Conservation (phyloP, 345 rosid species). For the Schrenkiella parvula region DNA sequence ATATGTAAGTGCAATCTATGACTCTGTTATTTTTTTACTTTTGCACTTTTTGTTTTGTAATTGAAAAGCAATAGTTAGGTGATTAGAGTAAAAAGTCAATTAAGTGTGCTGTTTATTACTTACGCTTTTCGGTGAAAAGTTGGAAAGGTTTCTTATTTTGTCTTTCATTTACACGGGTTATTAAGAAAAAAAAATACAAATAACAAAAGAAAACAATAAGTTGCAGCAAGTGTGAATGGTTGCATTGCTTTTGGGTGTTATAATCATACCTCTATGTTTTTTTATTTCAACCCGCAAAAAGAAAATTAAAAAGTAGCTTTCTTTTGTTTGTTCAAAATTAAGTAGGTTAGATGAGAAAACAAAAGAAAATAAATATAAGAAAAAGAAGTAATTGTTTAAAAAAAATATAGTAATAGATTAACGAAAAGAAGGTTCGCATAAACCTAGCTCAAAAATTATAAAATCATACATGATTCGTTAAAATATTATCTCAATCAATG, state of each 20-base stretch:
- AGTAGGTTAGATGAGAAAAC: not conserved
- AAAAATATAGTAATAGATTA: not conserved
- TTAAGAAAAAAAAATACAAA: not conserved
- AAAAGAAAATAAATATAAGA: not conserved
- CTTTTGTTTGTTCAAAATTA: not conserved
- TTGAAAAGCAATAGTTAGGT: not conserved
- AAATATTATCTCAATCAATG: not conserved
- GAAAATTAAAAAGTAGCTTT: not conserved
- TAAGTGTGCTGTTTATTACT: slow-evolving; percentile 35
- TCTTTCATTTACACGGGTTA: slow-evolving; percentile 10
- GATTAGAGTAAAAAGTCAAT: slow-evolving; percentile 29
- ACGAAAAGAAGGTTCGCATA: slow-evolving; percentile 3
- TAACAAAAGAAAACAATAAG: not conserved
- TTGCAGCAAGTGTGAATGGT: slow-evolving; percentile 27
- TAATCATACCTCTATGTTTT: slow-evolving; percentile 32
- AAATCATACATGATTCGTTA: not conserved
- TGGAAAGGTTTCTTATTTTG: slow-evolving; percentile 20
- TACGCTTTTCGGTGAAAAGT: slow-evolving; percentile 40
- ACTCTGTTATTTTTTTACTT: not conserved
- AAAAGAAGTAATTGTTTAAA: no score
- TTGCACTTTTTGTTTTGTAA: not conserved
- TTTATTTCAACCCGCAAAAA: not conserved
- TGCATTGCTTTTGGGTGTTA: slow-evolving; percentile 35
- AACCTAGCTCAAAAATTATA: not conserved
- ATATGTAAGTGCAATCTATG: not conserved